A percentile compares a stretch with the other conserved stretches of the same genome.
Conservation (phyloP, 176 grass and related monocot species). For the Avena eriantha region DNA sequence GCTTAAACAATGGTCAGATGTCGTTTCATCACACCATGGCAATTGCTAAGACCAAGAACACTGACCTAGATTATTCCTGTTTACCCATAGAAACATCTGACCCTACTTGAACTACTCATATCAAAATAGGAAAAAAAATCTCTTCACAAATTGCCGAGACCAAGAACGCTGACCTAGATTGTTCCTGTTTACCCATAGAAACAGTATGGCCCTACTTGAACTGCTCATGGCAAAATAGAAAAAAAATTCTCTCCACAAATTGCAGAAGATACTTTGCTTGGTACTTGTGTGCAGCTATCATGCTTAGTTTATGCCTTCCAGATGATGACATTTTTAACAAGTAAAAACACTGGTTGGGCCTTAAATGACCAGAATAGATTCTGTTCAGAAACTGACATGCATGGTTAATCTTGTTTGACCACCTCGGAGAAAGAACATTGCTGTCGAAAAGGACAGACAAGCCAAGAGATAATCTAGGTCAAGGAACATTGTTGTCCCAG, state of each 20-base stretch:
- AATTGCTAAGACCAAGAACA: neutral
- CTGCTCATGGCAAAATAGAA: constrained; percentile 25
- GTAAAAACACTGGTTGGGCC: constrained; percentile 38
- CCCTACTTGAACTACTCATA: no score
- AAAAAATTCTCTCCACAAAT: constrained; percentile 1
- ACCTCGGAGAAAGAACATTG: constrained; percentile 41
- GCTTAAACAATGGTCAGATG: neutral
- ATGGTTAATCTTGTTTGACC: constrained; percentile 64
- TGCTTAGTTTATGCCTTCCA: neutral
- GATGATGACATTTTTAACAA: constrained; percentile 30
- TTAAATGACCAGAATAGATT: constrained; percentile 49
- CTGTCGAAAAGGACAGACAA: constrained; percentile 40
- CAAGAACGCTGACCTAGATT: constrained; percentile 9
- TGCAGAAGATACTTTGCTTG: neutral
- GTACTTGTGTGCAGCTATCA: neutral
- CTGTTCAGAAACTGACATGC: constrained; percentile 32
- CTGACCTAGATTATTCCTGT: constrained; percentile 1
- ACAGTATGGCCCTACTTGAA: constrained; percentile 1
- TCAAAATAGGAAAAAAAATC: constrained; percentile 17
- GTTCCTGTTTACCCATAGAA: neutral
- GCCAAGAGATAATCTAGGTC: constrained; percentile 27
- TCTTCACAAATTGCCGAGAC: neutral
- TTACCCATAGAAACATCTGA: neutral
- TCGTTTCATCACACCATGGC: neutral
- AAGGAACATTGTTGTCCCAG: constrained; percentile 43